These are phyloP conservation scores for Phyllosticta capitalensis DNA, from an alignment of 2,329 filamentous ascomycete genomes.

Conservation along the genomic window DNA sequence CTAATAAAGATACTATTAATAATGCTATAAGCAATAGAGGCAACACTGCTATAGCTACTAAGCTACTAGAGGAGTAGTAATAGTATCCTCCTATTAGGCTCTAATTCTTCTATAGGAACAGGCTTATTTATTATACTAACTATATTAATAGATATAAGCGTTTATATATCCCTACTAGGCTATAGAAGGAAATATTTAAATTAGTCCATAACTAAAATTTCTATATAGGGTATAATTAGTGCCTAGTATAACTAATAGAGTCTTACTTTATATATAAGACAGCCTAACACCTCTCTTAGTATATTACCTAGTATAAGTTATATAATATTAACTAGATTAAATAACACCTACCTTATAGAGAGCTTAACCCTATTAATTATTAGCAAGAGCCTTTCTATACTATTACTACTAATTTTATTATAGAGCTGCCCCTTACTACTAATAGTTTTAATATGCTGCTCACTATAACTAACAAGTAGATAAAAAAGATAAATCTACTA, in stretches of 20 bases:
- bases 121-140: neutral
- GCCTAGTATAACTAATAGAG: neutral
- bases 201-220: neutral
- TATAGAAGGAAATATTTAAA: neutral
- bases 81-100: neutral
- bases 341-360: neutral
- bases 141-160: neutral
- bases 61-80: too few relatives aligned
- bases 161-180: neutral
- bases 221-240: neutral
- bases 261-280: neutral
- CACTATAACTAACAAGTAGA: neutral
- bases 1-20: neutral
- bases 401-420: neutral
- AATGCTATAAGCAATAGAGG: too few relatives aligned
- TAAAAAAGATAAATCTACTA: neutral
- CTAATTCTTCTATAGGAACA: neutral
- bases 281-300: neutral
- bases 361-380: neutral
- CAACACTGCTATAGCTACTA: too few relatives aligned
- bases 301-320: neutral
- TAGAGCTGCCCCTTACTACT: neutral
- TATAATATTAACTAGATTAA: neutral
- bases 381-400: neutral
- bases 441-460: neutral